Conservation (phyloP, 1,284 basidiomycete genomes). For the Cryptococcus maquisensis region DNA sequence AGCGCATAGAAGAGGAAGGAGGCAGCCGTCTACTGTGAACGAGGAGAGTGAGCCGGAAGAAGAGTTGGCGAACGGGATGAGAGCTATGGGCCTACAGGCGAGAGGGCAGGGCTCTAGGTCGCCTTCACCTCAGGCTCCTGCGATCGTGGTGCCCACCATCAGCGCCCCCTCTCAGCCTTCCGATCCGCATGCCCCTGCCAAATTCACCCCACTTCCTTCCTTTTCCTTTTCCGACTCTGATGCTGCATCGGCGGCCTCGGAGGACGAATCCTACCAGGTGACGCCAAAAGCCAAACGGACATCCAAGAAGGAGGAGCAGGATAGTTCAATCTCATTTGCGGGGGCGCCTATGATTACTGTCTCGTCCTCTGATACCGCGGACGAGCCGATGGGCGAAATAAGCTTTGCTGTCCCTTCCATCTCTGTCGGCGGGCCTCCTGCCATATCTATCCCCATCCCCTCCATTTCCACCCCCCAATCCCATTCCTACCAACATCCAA, state of each 20-base stretch:
- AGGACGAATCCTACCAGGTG: conserved; percentile 3
- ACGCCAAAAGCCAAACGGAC: background rate
- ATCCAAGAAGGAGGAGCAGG: conserved; percentile 1
- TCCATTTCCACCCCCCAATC: background rate
- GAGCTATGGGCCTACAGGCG: conserved; percentile 1
- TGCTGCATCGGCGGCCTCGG: conserved; percentile 5
- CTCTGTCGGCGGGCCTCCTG: conserved; percentile 6
- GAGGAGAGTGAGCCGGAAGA: conserved; percentile 14
- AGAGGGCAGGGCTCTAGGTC: background rate
- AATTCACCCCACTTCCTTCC: conserved; percentile 19
- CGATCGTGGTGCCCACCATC: conserved; percentile 1
- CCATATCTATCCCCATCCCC: background rate
- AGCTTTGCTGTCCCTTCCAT: conserved; percentile 20
- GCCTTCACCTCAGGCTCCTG: conserved; percentile 1
- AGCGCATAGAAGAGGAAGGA: conserved; percentile 7
- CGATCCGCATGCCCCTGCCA: conserved; percentile 14
- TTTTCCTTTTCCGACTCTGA: conserved; percentile 23
- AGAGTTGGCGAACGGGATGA: conserved; percentile 3
- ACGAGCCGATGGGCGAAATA: conserved; percentile 12
- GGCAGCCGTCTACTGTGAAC: conserved; percentile 25
- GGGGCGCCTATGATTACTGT: conserved; percentile 36
- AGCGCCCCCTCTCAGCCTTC: background rate
- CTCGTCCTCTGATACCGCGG: conserved; percentile 24
- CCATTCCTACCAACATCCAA: conserved; percentile 1
- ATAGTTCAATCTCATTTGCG: conserved; percentile 12